Conservation (phyloP, 2,329 filamentous ascomycete species). For the Penicillium sp. region DNA sequence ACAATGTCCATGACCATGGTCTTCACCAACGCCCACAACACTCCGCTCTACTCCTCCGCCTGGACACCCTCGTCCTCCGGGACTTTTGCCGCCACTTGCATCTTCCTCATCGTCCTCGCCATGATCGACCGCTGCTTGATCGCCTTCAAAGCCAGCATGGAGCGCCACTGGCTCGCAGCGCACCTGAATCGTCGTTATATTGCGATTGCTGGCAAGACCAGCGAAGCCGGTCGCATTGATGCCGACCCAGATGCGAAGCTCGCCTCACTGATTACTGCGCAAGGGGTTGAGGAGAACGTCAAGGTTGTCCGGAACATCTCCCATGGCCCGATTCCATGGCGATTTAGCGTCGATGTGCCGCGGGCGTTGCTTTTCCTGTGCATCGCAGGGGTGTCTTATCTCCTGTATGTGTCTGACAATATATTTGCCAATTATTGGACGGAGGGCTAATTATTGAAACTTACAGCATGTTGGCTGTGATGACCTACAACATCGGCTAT, state of each 20-base stretch:
- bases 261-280: conserved; percentile 68
- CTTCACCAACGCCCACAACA: conserved; percentile 61
- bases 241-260: conserved; percentile 65
- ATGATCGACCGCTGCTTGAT: conserved; percentile 70
- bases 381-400: conserved; percentile 76
- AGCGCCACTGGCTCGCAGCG: conserved; percentile 68
- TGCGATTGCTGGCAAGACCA: conserved; percentile 66
- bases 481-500: conserved; percentile 86
- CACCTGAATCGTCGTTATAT: conserved; percentile 78
- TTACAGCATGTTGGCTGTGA: conserved; percentile 83
- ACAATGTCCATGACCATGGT: conserved; percentile 40
- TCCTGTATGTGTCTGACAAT: conserved; percentile 68
- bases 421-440: too few species aligned
- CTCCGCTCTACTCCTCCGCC: conserved; percentile 65
- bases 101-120: conserved; percentile 82
- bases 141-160: conserved; percentile 65
- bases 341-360: conserved; percentile 76
- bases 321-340: conserved; percentile 67
- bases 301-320: conserved; percentile 67
- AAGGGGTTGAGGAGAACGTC: conserved; percentile 80
- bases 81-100: conserved; percentile 84
- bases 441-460: conserved; percentile 9
- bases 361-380: conserved; percentile 71
- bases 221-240: conserved; percentile 62
- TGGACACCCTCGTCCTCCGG: conserved; percentile 76